Base-by-base conservation (phyloP, 2,329 filamentous ascomycete genomes). In the Aspergillus tamarii region DNA sequence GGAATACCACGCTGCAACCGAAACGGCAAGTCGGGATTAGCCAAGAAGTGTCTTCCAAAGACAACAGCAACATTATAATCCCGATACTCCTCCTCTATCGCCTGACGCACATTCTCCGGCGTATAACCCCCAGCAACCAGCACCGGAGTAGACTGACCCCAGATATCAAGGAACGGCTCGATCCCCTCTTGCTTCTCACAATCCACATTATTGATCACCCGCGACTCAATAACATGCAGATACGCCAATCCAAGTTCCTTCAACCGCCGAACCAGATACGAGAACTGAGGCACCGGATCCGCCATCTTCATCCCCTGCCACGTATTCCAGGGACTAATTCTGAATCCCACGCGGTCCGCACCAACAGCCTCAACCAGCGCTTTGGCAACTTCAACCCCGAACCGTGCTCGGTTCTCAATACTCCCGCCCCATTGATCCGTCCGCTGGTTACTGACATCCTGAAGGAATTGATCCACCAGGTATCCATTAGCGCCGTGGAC, bases 281-380 rank as follows among this genome's bases (percentile, higher is more conserved):
- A 77, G 70, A 90, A 91, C 61, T 91, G 88, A 0, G 87, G 84
- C 8, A 85, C 70, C 0, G 87, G 86, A 50, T 90, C 81, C 0
- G 75, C 65, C 85, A 89, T 88, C 39, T 78, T 77, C 87, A 90
- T 76, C 32, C 62, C 71, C 55, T 76, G 70, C 60, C 70, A 76
- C 0, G 61, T 60, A 39, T 66, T 70, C 59, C 53, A 84, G 30
- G 63, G 75, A 12, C 79, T 80, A 10, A 87, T 64, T 0, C 81
- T 74, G 12, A 82, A 79, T 1, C 74, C 79, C 12, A 80, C 57
- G 6, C 75, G 76, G 0, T 81, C 75, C 1, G 75, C 65, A 0
- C 83, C 83, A 0, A 84, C 70, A 0, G 77, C 76, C 12, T 73
- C 68, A 1, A 76, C 72, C 1, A 84, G 64, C 48, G 77, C 68